Evolutionary conservation across 108 stramenopile genomes (phyloP), one percentile per base, ranked within the genome.

Genomic region (Pseudonitzschia multiseries): DNA sequence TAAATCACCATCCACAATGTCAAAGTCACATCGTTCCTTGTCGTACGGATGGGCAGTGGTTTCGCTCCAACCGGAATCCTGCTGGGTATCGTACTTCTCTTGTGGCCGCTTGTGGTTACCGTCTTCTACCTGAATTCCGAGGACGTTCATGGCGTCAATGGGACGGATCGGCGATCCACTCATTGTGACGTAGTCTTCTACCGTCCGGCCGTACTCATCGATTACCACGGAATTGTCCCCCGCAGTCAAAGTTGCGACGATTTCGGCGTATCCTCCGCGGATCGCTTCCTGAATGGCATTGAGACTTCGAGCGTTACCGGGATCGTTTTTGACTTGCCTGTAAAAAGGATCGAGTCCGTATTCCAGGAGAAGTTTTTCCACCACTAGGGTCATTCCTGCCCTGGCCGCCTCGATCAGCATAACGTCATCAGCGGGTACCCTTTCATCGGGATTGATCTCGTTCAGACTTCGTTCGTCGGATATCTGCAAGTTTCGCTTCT

Each of bases 81-180:
- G 31, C 0, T 8, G 29, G 4, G 43, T 50, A 20, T 18, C 8
- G 8, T 26, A 13, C 28, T 40, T 28, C 27, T 27, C 14, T 26
- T 18, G 21, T 4, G 63, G 33, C 27, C n/a, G 9, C 32, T 41
- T 42, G 5, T 36, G 29, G 48, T 15, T 54, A 3, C 41, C 50
- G 14, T 67, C 50, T 14, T 27, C 63, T 13, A 50, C 41, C 10
- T 26, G 18, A 28, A 68, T 57, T 10, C 67, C 67, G 8, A 74
- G 51, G 42, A 68, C 21, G 36, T 43, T 41, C 48, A 52, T 69
- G 32, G 73, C 73, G 22, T 74, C 73, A 12, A 28, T 8, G 21
- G 73, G 66, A 24, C 65, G 73, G 59, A 74, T 68, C 32, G 73
- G 73, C 10, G 73, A 74, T 22, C 57, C 73, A 18, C 68, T 74